Evolutionary conservation across 1,284 basidiomycete genomes (phyloP).

Genomic region (Fereydounia khargensis): DNA sequence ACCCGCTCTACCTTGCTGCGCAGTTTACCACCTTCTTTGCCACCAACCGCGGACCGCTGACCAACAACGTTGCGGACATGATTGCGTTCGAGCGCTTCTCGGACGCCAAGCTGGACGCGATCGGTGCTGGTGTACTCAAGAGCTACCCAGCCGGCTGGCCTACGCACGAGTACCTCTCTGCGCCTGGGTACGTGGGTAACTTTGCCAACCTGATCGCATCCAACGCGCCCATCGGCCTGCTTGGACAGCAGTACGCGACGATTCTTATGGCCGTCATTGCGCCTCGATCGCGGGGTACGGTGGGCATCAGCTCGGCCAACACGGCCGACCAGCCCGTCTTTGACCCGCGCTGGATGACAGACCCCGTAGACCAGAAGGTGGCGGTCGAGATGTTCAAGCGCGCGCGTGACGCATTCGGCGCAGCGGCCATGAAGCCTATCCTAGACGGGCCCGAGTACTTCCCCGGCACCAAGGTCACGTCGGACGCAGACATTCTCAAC

Average conservation of each 20-base stretch:
- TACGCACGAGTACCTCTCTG: conserved; percentile 38
- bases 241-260: conserved; percentile 18
- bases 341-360: conserved; percentile 55
- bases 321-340: conserved; percentile 60
- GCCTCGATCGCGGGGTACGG: conserved; percentile 54
- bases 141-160: conserved; percentile 33
- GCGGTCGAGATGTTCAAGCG: conserved; percentile 30
- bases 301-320: conserved; percentile 57
- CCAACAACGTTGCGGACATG: conserved; percentile 42
- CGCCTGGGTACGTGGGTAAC: conserved; percentile 36
- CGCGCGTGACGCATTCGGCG: conserved; percentile 47
- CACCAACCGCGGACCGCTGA: conserved; percentile 25
- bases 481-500: conserved; percentile 59
- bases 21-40: conserved; percentile 23
- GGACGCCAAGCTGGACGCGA: conserved; percentile 16
- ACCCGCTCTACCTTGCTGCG: conserved; percentile 27
- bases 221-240: conserved; percentile 19
- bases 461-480: conserved; percentile 37
- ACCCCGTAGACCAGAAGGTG: conserved; percentile 54
- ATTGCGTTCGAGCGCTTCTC: conserved; percentile 38
- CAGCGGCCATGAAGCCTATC: conserved; percentile 55
- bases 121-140: conserved; percentile 18
- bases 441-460: conserved; percentile 57
- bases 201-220: conserved; percentile 25
- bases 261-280: conserved; percentile 37